Percentiles rank a stretch among this genome's conserved stretches.
Conservation (phyloP, 345 rosid species). For the Rubroshorea leprosula region DNA sequence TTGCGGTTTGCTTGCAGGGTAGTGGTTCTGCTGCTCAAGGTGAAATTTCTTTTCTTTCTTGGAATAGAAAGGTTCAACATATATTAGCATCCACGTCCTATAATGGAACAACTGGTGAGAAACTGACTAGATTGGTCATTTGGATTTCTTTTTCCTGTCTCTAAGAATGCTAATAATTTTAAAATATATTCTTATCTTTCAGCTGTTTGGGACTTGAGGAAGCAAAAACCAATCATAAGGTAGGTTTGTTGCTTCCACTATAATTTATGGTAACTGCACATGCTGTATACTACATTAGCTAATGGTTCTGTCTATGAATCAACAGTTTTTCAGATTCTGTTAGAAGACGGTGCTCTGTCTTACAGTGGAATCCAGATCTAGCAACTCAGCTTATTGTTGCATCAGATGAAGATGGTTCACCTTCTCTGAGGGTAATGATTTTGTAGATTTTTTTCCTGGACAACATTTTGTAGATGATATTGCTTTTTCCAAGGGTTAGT, state of each 20-base stretch:
- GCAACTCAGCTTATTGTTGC: constrained; percentile 98
- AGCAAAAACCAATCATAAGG: constrained; percentile 94
- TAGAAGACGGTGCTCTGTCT: constrained; percentile 91
- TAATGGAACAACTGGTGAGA: constrained; percentile 94
- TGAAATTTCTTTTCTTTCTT: constrained; percentile 90
- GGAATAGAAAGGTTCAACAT: constrained; percentile 93
- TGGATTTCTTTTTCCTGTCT: not conserved
- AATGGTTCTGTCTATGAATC: constrained; percentile 19
- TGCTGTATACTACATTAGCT: constrained; percentile 6
- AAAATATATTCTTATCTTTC: constrained; percentile 15
- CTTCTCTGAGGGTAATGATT: constrained; percentile 63
- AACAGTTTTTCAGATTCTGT: constrained; percentile 85
- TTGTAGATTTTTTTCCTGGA: too few relatives aligned
- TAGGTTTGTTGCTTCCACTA: constrained; percentile 27
- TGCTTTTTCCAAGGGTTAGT: not conserved
- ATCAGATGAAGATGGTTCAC: constrained; percentile 89
- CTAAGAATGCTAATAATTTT: not conserved
- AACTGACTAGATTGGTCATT: not conserved
- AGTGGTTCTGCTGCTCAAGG: constrained; percentile 91
- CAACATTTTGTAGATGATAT: constrained; percentile 8
- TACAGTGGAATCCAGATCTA: constrained; percentile 98
- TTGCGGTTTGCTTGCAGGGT: constrained; percentile 51
- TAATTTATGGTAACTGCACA: not conserved
- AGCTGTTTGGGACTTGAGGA: constrained; percentile 98
- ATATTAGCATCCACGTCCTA: constrained; percentile 92